Conservation (phyloP, 768 basidiomycete genomes). For the Mycena leptocephala region DNA sequence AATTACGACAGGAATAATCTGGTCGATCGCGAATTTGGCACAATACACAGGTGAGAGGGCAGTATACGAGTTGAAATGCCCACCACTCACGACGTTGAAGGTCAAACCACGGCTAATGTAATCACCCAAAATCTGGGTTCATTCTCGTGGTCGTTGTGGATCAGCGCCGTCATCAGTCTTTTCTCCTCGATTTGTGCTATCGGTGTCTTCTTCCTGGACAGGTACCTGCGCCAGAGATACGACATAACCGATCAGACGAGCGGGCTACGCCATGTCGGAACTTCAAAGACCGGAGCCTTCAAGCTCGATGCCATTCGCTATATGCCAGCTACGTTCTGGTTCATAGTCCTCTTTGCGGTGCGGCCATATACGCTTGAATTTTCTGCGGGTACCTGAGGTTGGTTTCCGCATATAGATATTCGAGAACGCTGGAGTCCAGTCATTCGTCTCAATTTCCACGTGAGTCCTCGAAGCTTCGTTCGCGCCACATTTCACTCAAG, state of each 20-base stretch:
- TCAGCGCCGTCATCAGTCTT: slow-evolving; percentile 54
- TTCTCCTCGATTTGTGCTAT: slow-evolving; percentile 58
- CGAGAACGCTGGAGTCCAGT: slow-evolving; percentile 61
- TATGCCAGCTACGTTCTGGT: slow-evolving; percentile 59
- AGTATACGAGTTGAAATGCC: background rate
- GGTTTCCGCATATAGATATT: slow-evolving; percentile 42
- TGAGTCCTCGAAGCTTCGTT: slow-evolving; percentile 36
- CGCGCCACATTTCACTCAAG: background rate
- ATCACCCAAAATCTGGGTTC: slow-evolving; percentile 56
- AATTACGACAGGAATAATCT: slow-evolving; percentile 10
- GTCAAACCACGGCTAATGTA: slow-evolving; percentile 59
- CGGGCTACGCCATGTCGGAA: slow-evolving; percentile 48
- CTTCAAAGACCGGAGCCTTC: slow-evolving; percentile 45
- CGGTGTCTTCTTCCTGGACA: slow-evolving; percentile 54
- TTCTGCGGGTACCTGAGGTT: background rate
- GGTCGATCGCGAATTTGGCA: slow-evolving; percentile 57
- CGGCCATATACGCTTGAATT: background rate
- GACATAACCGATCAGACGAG: slow-evolving; percentile 55
- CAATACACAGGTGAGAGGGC: slow-evolving; percentile 42
- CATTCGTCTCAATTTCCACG: slow-evolving; percentile 62
- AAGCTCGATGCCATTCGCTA: slow-evolving; percentile 49
- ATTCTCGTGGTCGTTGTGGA: slow-evolving; percentile 61
- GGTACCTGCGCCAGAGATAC: slow-evolving; percentile 52
- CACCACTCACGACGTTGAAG: slow-evolving; percentile 39
- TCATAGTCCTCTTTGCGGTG: slow-evolving; percentile 54